Evolutionary conservation across 257 asterid species (phyloP).

Genomic region (Cruciata laevipes): DNA sequence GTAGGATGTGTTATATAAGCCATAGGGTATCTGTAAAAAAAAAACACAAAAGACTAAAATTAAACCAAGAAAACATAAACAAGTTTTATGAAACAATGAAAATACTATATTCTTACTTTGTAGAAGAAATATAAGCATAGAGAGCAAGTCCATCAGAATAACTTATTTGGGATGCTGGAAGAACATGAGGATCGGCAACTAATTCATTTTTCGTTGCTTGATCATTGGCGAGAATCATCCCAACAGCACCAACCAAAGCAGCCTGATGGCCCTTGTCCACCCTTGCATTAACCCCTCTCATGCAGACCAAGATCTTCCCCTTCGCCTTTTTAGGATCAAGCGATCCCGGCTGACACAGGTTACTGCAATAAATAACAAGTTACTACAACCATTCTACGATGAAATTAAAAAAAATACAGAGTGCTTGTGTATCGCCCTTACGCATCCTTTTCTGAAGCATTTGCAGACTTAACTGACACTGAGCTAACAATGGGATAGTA

Average conservation of each 20-base stretch:
- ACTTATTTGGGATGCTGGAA: constrained; percentile 72
- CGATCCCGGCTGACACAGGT: constrained; percentile 56
- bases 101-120: constrained; percentile 29
- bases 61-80: neutral
- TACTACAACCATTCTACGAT: no score
- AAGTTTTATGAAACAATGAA: neutral
- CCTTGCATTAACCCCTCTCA: constrained; percentile 49
- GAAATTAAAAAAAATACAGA: neutral
- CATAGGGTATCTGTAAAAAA: neutral
- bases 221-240: constrained; percentile 64
- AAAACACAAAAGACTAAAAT: no score
- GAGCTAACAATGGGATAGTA: constrained; percentile 43
- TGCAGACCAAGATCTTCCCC: constrained; percentile 72
- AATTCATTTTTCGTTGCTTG: constrained; percentile 53
- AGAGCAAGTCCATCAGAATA: constrained; percentile 60
- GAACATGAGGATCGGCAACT: constrained; percentile 68
- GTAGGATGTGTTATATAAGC: neutral
- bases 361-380: constrained; percentile 19
- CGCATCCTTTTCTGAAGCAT: constrained; percentile 45
- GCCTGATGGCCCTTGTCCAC: constrained; percentile 72
- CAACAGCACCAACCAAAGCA: constrained; percentile 67
- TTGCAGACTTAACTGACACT: constrained; percentile 36
- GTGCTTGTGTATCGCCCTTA: constrained; percentile 26
- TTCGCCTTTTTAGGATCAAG: constrained; percentile 58
- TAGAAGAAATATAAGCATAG: constrained; percentile 35